Evolutionary conservation across 306 rosid species (phyloP).

Genomic region (Mimosa bimucronata): DNA sequence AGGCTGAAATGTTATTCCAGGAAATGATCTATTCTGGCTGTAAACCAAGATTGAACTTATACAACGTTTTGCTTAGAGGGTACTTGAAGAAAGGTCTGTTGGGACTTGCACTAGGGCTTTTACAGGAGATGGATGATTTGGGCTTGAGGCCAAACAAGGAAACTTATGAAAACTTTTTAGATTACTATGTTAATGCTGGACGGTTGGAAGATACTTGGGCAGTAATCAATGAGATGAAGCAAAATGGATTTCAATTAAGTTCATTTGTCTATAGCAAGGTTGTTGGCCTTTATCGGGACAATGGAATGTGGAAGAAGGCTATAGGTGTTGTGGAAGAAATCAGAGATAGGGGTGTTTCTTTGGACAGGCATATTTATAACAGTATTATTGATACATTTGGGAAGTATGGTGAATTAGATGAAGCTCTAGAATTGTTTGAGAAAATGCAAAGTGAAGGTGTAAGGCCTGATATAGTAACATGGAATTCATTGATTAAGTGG

Average conservation of each 20-base stretch:
- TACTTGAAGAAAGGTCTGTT: constrained; percentile 74
- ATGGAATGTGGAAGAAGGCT: constrained; percentile 95
- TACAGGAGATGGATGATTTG: constrained; percentile 51
- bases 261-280: constrained; percentile 68
- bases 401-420: constrained; percentile 66
- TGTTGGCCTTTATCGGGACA: constrained; percentile 70
- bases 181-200: constrained; percentile 71
- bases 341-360: constrained; percentile 53
- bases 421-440: constrained; percentile 65
- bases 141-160: constrained; percentile 48
- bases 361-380: constrained; percentile 65
- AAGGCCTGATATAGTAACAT: constrained; percentile 65
- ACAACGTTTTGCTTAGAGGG: constrained; percentile 68
- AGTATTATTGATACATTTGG: constrained; percentile 76
- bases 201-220: constrained; percentile 82
- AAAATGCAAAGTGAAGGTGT: constrained; percentile 66
- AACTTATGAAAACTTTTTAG: constrained; percentile 65
- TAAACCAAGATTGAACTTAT: constrained; percentile 52
- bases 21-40: constrained; percentile 61
- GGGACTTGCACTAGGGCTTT: constrained; percentile 51
- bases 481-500: constrained; percentile 76
- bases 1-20: constrained; percentile 71
- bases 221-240: constrained; percentile 65
- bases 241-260: constrained; percentile 51
- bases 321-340: constrained; percentile 65